Evolutionary conservation across 1,284 basidiomycete genomes (phyloP).

Genomic region (Heliocybe sulcata): DNA sequence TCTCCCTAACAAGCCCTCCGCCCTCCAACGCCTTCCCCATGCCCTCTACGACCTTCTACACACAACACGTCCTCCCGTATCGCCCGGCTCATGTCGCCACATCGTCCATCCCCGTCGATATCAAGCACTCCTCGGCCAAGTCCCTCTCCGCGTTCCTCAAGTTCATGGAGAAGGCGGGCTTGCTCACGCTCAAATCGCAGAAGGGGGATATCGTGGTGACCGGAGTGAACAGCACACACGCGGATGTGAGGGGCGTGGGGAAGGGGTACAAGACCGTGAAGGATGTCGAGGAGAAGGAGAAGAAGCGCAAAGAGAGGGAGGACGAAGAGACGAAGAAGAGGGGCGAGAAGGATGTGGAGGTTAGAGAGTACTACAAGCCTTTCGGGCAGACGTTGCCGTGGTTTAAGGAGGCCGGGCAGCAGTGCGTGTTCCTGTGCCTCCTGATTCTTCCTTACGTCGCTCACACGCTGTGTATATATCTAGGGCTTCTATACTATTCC

Average conservation of each 20-base stretch:
- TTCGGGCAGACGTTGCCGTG: conserved; percentile 44
- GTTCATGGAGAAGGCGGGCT: conserved; percentile 57
- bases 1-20: conserved; percentile 50
- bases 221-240: conserved; percentile 55
- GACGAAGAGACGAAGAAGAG: conserved; percentile 34
- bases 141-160: conserved; percentile 79
- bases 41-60: conserved; percentile 70
- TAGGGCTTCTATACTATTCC: conserved; percentile 51
- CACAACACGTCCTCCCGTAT: conserved; percentile 68
- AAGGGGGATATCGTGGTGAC: conserved; percentile 61
- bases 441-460: not conserved
- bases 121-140: conserved; percentile 73
- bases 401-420: conserved; percentile 42
- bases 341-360: conserved; percentile 37
- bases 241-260: conserved; percentile 44
- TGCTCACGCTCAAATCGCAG: conserved; percentile 68
- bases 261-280: conserved; percentile 49
- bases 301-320: conserved; percentile 43
- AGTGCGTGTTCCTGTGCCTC: not conserved
- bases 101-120: conserved; percentile 37
- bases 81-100: conserved; percentile 50
- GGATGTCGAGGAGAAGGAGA: conserved; percentile 51
- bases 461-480: not conserved
- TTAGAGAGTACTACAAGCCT: conserved; percentile 69
- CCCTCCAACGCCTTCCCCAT: conserved; percentile 63